Percentiles rank a stretch among this genome's conserved stretches.
Conservation (phyloP, 805 yeast species). For the Schwanniomyces occidentalis region DNA sequence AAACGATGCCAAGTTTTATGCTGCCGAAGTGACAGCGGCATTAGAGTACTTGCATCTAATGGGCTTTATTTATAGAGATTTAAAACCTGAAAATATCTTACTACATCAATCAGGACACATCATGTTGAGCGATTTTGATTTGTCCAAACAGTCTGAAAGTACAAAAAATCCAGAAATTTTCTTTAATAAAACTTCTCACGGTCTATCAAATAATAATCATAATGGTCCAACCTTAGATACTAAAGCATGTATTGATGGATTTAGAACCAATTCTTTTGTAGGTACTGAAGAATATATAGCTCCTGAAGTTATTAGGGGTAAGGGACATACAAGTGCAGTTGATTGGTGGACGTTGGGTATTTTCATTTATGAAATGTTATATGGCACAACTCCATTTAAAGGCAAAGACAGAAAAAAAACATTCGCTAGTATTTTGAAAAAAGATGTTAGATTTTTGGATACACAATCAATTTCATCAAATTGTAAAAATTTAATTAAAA, state of each 20-base stretch:
- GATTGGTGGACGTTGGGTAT: conserved; percentile 99
- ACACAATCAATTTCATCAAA: conserved; percentile 62
- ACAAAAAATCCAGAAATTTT: conserved; percentile 76
- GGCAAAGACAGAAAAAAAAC: conserved; percentile 88
- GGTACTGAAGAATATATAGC: conserved; percentile 99
- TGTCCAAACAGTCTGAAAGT: conserved; percentile 82
- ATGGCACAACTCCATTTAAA: conserved; percentile 95
- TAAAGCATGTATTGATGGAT: conserved; percentile 91
- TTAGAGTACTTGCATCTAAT: conserved; percentile 90
- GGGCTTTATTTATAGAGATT: conserved; percentile 96
- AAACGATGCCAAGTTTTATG: conserved; percentile 88
- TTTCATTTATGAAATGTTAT: conserved; percentile 88
- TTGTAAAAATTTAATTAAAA: conserved; percentile 79
- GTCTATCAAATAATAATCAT: conserved; percentile 28
- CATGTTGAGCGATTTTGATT: conserved; percentile 95
- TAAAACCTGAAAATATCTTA: conserved; percentile 94
- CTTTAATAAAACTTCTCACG: conserved; percentile 25
- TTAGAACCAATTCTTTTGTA: conserved; percentile 95
- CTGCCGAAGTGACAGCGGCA: conserved; percentile 97
- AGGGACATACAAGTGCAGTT: conserved; percentile 96
- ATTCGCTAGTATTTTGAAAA: conserved; percentile 80
- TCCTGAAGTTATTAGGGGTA: conserved; percentile 95
- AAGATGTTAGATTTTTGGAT: conserved; percentile 80
- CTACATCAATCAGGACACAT: conserved; percentile 97
- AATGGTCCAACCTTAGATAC: conserved; percentile 75